Conservation (phyloP, 1,284 basidiomycete species). For the Leccinum fallax region DNA sequence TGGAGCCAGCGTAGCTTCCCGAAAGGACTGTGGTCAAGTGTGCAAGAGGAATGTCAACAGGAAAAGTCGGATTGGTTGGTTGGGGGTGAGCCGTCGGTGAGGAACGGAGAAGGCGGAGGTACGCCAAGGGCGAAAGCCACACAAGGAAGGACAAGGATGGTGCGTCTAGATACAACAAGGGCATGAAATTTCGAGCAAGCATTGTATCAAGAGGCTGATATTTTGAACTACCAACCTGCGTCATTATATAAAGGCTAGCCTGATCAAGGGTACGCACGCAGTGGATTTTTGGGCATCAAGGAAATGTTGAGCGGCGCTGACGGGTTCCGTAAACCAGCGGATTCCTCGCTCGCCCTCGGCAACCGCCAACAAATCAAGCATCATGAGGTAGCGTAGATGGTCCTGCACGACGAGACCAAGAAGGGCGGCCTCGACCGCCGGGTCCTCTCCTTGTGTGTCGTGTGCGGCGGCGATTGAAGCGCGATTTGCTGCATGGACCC, state of each 20-base stretch:
- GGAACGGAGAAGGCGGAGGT: constrained; percentile 58
- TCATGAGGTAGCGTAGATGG: constrained; percentile 69
- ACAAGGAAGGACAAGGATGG: constrained; percentile 73
- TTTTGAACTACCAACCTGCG: constrained; percentile 18
- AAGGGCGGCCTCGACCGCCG: constrained; percentile 46
- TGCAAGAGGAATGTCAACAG: constrained; percentile 52
- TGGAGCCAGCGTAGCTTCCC: constrained; percentile 47
- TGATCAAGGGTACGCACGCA: constrained; percentile 16
- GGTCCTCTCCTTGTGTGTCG: constrained; percentile 34
- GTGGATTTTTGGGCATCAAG: constrained; percentile 16
- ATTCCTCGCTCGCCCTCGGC: constrained; percentile 64
- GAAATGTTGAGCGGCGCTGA: constrained; percentile 26
- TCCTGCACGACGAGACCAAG: constrained; percentile 51
- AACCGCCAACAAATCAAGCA: constrained; percentile 69
- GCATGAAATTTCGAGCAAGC: constrained; percentile 49
- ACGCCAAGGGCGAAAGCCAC: constrained; percentile 66
- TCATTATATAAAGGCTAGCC: constrained; percentile 5
- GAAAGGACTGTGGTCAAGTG: constrained; percentile 52
- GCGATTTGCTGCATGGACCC: constrained; percentile 63
- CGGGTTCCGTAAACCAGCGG: constrained; percentile 73
- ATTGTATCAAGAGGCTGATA: constrained; percentile 31
- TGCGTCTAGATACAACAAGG: constrained; percentile 64
- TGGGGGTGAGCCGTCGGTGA: constrained; percentile 26
- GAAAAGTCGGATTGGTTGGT: constrained; percentile 10
- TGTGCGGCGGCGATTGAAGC: constrained; percentile 39